A percentile compares a stretch with the other conserved stretches of the same genome.
Conservation (phyloP, 176 grass and related monocot genomes). For the Pontederia crassipes region DNA sequence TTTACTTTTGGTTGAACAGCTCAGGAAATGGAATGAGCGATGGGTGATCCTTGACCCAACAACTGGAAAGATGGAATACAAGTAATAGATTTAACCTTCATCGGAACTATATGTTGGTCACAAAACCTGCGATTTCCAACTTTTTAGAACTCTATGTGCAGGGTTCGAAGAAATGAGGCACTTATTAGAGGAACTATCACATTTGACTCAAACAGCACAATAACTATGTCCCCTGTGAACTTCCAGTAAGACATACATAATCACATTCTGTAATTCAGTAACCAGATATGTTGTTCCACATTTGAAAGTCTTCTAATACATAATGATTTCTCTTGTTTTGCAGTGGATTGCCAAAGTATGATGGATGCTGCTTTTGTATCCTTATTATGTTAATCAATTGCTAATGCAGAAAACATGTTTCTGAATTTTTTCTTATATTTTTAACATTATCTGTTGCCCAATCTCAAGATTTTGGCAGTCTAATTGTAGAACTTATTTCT, state of each 20-base stretch:
- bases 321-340: slow-evolving; percentile 17
- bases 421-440: slow-evolving; percentile 2
- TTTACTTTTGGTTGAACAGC: slow-evolving; percentile 30
- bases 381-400: slow-evolving; percentile 7
- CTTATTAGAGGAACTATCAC: slow-evolving; percentile 62
- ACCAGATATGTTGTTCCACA: background rate
- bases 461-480: background rate
- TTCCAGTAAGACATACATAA: slow-evolving; percentile 65
- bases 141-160: slow-evolving; percentile 24
- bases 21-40: slow-evolving; percentile 93
- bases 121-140: slow-evolving; percentile 10
- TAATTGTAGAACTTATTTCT: slow-evolving; percentile 20
- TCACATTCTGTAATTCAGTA: background rate
- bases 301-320: slow-evolving; percentile 1
- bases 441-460: slow-evolving; percentile 12
- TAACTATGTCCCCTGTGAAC: slow-evolving; percentile 89
- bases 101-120: background rate
- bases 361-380: slow-evolving; percentile 99
- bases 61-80: slow-evolving; percentile 97
- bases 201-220: slow-evolving; percentile 90
- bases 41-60: slow-evolving; percentile 91
- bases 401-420: background rate
- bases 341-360: slow-evolving; percentile 91
- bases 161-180: slow-evolving; percentile 72
- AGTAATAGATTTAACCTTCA: slow-evolving; percentile 34